Percentiles rank a stretch among this genome's conserved stretches.
These are phyloP conservation scores for Malassezia sympodialis DNA, from an alignment of 1,284 basidiomycete genomes.

Conservation along the genomic window DNA sequence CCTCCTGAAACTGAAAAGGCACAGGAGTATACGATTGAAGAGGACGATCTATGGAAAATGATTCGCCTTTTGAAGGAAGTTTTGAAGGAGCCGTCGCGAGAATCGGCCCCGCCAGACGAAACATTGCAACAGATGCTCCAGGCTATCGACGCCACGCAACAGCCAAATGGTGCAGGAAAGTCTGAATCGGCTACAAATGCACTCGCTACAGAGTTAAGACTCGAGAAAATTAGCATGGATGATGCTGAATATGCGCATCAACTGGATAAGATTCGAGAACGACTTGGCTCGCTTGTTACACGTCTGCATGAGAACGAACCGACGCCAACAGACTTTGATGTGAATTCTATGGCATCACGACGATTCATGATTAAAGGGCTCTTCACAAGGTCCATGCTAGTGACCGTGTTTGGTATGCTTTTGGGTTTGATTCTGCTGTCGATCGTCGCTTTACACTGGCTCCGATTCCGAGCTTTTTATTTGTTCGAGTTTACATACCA, in stretches of 20 bases:
- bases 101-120: neutral
- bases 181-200: neutral
- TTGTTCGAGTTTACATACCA: slow-evolving; percentile 9
- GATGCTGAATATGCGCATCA: slow-evolving; percentile 15
- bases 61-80: slow-evolving; percentile 1
- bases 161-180: neutral
- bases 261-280: slow-evolving; percentile 6
- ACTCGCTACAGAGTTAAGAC: neutral
- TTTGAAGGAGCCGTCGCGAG: neutral
- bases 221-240: slow-evolving; percentile 12
- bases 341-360: neutral
- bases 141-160: neutral
- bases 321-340: neutral
- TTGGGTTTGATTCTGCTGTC: neutral
- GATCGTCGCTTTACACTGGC: neutral
- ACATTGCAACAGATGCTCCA: neutral
- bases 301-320: neutral
- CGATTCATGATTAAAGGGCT: neutral
- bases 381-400: neutral
- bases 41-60: slow-evolving; percentile 2
- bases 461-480: slow-evolving; percentile 6
- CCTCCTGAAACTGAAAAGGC: neutral
- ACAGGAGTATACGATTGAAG: neutral
- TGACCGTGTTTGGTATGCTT: neutral
- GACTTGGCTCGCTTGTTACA: slow-evolving; percentile 9